Base-by-base conservation (phyloP, 1,284 basidiomycete species). In the Puccinia horiana region DNA sequence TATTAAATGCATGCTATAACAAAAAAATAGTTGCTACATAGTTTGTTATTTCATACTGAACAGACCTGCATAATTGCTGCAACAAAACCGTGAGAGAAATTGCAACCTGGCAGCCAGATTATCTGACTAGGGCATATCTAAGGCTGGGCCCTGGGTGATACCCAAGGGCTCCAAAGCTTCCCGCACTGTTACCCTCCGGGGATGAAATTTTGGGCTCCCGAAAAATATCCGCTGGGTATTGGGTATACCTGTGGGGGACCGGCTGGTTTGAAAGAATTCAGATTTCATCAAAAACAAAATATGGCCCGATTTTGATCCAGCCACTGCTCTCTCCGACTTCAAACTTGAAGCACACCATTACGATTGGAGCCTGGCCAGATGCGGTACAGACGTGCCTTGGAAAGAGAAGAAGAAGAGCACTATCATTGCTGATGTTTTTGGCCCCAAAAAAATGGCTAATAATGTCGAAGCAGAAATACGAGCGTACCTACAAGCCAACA, bases 101-200 rank as follows among this genome's bases (percentile, higher is more conserved):
- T n/a, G n/a, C n/a, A n/a, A n/a, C n/a, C n/a, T n/a, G n/a, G n/a
- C n/a, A n/a, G n/a, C n/a, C n/a, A n/a, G n/a, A n/a, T n/a, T n/a
- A n/a, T n/a, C n/a, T n/a, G n/a, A n/a, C n/a, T n/a, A n/a, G n/a
- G n/a, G n/a, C n/a, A n/a, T 16, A 47, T 47, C 16, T 47, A 47
- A 20, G 56, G 56, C 56, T 58, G 56, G 56, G 56, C 56, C 56
- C 56, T 20, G 56, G 56, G 56, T 58, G 56, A 58, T 58, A 58
- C 56, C 56, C 29, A 20, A 58, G 56, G 20, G 6, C 56, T 20
- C 23, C 23, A 58, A 23, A 9, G 20, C 56, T 23, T 52, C 49
- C 49, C 49, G 23, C 49, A 52, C 49, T 52, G 23, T 23, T 52
- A 23, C 12, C 49, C 56, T 58, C 11, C 56, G 20, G 56, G 56